A percentile compares a stretch with the other conserved stretches of the same genome.
phyloP scores from a whole-genome alignment of 768 basidiomycete genomes.

The Lentinula detonsa region DNA sequence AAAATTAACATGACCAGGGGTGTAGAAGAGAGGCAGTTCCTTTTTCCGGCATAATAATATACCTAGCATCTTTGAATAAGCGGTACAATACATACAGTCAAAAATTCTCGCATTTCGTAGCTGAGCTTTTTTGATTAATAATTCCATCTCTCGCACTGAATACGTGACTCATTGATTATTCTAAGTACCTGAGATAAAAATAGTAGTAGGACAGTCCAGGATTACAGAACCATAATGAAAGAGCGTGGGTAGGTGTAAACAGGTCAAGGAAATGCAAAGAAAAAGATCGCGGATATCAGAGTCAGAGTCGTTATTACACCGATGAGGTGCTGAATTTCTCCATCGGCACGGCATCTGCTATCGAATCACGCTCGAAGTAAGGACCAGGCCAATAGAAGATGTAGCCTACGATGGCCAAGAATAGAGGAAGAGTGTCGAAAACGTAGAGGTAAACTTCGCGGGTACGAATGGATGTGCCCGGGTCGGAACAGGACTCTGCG shows the following conservation, averaged over 20 bases:
- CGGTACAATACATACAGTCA: not conserved
- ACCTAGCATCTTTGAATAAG: not conserved
- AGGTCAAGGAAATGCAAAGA: not conserved
- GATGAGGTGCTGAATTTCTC: not conserved
- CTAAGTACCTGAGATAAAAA: not conserved
- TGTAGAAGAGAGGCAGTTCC: not conserved
- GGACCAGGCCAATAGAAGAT: slow-evolving; percentile 19
- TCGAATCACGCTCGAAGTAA: slow-evolving; percentile 13
- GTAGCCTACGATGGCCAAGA: slow-evolving; percentile 18
- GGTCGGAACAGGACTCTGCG: slow-evolving; percentile 21
- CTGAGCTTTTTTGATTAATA: too few relatives aligned
- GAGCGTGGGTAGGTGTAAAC: not conserved
- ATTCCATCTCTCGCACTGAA: too few relatives aligned
- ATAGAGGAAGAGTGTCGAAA: slow-evolving; percentile 21
- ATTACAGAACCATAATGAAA: not conserved
- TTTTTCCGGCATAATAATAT: too few relatives aligned
- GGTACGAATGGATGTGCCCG: not conserved
- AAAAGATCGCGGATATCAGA: too few relatives aligned
- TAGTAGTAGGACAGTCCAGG: not conserved
- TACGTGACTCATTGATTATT: not conserved
- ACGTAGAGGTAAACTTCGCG: slow-evolving; percentile 19
- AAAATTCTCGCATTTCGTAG: too few relatives aligned
- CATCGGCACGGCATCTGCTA: not conserved
- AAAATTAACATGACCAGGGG: not conserved
- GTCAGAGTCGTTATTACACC: not conserved